Conservation (phyloP, 2,329 filamentous ascomycete genomes). For the Aspergillus sojae region DNA sequence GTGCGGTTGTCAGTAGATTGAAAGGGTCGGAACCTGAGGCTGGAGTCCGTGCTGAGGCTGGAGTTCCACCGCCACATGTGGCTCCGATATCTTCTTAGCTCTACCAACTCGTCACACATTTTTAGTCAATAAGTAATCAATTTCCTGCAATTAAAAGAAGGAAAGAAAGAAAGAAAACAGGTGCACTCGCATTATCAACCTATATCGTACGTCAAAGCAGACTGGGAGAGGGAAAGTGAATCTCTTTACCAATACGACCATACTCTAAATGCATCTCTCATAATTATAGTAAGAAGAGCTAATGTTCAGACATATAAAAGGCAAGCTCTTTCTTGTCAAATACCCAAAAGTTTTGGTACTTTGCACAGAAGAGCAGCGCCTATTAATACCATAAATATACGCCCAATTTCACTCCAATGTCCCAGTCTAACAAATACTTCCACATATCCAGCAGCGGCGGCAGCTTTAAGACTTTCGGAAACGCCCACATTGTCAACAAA, state of each 20-base stretch:
- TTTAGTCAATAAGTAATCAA: too few relatives aligned
- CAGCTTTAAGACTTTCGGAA: constrained; percentile 31
- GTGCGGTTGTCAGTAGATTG: constrained; percentile 18
- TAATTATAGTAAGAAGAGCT: not conserved
- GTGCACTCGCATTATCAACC: not conserved
- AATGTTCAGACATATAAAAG: not conserved
- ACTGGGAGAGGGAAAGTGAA: not conserved
- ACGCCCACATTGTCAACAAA: constrained; percentile 51
- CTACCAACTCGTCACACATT: too few relatives aligned
- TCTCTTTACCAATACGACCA: not conserved
- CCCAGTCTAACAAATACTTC: constrained; percentile 46
- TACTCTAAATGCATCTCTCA: constrained; percentile 5
- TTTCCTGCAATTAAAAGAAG: not conserved
- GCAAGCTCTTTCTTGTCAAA: constrained; percentile 14
- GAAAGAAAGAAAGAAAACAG: not conserved
- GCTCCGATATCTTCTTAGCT: constrained; percentile 7
- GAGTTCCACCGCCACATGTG: constrained; percentile 30
- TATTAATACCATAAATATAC: constrained; percentile 47
- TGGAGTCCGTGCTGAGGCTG: constrained; percentile 24
- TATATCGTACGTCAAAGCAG: not conserved
- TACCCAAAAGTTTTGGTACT: constrained; percentile 27
- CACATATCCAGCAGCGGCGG: constrained; percentile 42
- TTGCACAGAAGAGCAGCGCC: constrained; percentile 38
- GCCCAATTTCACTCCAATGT: constrained; percentile 47
- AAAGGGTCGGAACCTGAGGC: constrained; percentile 19